Conservation (phyloP, 805 yeast genomes). For the Pichia membranifaciens region DNA sequence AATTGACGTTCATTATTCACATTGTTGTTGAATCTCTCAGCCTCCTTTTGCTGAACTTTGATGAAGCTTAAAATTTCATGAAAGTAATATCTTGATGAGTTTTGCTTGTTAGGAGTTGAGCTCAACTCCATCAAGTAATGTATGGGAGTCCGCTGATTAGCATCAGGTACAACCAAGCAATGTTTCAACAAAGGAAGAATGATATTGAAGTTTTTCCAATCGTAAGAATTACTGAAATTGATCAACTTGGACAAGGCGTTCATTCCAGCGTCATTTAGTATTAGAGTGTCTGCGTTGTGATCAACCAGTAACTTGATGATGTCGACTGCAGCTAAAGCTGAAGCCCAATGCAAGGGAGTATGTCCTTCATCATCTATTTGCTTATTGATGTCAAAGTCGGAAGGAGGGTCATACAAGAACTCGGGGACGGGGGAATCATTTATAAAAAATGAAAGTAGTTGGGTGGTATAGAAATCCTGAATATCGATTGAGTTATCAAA, state of each 20-base stretch:
- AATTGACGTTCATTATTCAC: slow-evolving; percentile 33
- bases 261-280: slow-evolving; percentile 51
- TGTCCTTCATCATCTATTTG: slow-evolving; percentile 77
- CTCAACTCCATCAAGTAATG: slow-evolving; percentile 60
- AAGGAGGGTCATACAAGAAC: slow-evolving; percentile 50
- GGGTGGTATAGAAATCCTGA: slow-evolving; percentile 32
- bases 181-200: slow-evolving; percentile 56
- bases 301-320: slow-evolving; percentile 51
- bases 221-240: slow-evolving; percentile 67
- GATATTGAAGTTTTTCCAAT: slow-evolving; percentile 51
- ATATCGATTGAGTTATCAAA: background rate
- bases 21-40: slow-evolving; percentile 20
- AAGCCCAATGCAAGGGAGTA: slow-evolving; percentile 81
- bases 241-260: slow-evolving; percentile 65
- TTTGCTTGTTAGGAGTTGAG: slow-evolving; percentile 37
- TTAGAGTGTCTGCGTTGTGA: slow-evolving; percentile 54
- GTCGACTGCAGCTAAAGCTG: slow-evolving; percentile 65
- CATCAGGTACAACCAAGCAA: slow-evolving; percentile 67
- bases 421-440: slow-evolving; percentile 37
- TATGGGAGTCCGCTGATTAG: slow-evolving; percentile 64
- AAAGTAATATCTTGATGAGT: slow-evolving; percentile 52
- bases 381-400: slow-evolving; percentile 57
- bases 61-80: slow-evolving; percentile 27
- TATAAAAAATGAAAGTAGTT: slow-evolving; percentile 46
- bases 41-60: slow-evolving; percentile 27